These are phyloP conservation scores for Apiospora malaysiana DNA, from an alignment of 2,329 filamentous ascomycete genomes.

Conservation along the genomic window DNA sequence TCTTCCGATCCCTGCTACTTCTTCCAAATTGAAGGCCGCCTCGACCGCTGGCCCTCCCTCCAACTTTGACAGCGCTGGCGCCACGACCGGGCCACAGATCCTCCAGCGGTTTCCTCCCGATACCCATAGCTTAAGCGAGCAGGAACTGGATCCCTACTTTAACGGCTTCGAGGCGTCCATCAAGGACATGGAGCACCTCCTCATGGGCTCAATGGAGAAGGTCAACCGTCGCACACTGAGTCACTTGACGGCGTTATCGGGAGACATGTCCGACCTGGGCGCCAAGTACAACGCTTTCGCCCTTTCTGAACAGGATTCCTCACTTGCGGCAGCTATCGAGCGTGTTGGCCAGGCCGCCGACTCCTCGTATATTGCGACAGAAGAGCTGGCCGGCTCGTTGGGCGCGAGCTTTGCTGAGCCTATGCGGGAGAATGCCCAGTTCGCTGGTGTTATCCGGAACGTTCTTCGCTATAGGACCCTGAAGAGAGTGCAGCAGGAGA, in stretches of 20 bases:
- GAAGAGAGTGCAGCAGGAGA: slow-evolving; percentile 95
- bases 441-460: slow-evolving; percentile 88
- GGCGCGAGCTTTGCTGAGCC: slow-evolving; percentile 95
- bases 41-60: slow-evolving; percentile 44
- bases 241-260: slow-evolving; percentile 81
- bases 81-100: slow-evolving; percentile 56
- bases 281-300: slow-evolving; percentile 98
- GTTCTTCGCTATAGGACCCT: slow-evolving; percentile 89
- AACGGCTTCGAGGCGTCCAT: slow-evolving; percentile 90
- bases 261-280: slow-evolving; percentile 90
- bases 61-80: slow-evolving; percentile 44
- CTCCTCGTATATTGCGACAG: slow-evolving; percentile 93
- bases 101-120: slow-evolving; percentile 85
- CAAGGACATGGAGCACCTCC: slow-evolving; percentile 84
- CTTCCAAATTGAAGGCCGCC: slow-evolving; percentile 79
- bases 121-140: slow-evolving; percentile 76
- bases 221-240: slow-evolving; percentile 89
- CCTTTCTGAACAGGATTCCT: slow-evolving; percentile 87
- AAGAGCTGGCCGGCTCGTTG: slow-evolving; percentile 86
- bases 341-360: slow-evolving; percentile 93
- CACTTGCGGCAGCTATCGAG: slow-evolving; percentile 91
- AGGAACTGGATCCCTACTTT: slow-evolving; percentile 95
- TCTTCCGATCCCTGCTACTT: slow-evolving; percentile 83
- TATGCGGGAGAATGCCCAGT: slow-evolving; percentile 97
- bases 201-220: slow-evolving; percentile 95